Percentiles rank a stretch among this genome's conserved stretches.
Conservation (phyloP, 176 grass and related monocot species). For the Oryza glaberrima region DNA sequence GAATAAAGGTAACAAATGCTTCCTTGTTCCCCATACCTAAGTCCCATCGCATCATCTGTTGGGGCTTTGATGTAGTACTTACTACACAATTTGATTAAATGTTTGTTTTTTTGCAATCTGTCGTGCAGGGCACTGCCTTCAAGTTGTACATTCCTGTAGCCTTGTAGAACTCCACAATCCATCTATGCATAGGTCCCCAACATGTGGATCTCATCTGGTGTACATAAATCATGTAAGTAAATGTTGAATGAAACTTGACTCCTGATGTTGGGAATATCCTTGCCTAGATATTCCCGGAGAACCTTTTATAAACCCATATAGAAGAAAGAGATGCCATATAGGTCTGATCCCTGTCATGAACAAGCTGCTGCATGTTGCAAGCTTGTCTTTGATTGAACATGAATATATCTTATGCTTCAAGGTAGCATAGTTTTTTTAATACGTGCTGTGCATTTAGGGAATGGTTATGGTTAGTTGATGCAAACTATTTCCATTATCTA, state of each 20-base stretch:
- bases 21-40: neutral
- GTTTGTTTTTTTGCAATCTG: neutral
- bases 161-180: neutral
- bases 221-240: neutral
- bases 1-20: constrained; percentile 1
- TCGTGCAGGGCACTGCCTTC: neutral
- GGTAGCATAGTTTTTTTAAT: neutral
- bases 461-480: neutral
- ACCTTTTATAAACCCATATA: neutral
- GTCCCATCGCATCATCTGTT: neutral
- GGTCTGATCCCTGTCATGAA: neutral
- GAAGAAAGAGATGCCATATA: neutral
- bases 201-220: neutral
- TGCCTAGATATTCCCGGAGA: neutral
- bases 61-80: neutral
- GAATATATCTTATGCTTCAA: neutral
- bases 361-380: neutral
- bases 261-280: neutral
- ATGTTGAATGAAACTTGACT: neutral
- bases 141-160: constrained; percentile 14
- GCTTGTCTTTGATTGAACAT: neutral
- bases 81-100: neutral
- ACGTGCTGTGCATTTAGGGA: neutral
- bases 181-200: neutral
- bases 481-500: too few species aligned